Evolutionary conservation across 169 alveolate genomes (phyloP).

Genomic region (Perkinsus chesapeaki): DNA sequence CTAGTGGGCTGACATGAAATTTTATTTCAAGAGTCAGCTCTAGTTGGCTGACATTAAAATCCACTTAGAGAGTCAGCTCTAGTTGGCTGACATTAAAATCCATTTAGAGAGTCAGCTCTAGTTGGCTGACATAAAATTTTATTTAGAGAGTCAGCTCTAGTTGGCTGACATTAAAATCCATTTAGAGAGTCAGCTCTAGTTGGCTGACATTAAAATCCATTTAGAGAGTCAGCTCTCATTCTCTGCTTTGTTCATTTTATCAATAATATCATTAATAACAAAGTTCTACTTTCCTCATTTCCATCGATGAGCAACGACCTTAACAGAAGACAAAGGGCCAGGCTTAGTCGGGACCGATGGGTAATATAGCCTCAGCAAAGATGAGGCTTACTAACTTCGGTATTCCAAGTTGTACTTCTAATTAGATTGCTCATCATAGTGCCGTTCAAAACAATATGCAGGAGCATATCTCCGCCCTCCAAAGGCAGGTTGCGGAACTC

Average conservation of each 20-base stretch:
- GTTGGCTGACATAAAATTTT: not conserved
- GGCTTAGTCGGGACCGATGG: not conserved
- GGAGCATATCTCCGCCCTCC: not conserved
- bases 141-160: not conserved
- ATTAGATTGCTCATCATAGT: not conserved
- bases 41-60: not conserved
- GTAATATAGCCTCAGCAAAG: not conserved
- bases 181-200: not conserved
- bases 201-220: not conserved
- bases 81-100: not conserved
- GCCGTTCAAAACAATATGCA: not conserved
- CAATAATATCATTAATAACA: too few relatives aligned
- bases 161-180: not conserved
- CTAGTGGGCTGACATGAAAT: not conserved
- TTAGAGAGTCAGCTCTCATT: not conserved
- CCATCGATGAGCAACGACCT: not conserved
- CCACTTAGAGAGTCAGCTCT: not conserved
- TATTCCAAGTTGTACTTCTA: not conserved
- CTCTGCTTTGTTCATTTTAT: not conserved
- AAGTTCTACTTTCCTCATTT: too few relatives aligned
- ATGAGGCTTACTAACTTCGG: not conserved
- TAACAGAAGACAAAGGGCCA: not conserved
- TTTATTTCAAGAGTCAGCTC: not conserved
- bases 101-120: not conserved
- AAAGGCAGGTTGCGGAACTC: not conserved